Conservation (phyloP, 306 rosid species). For the Ammopiptanthus mongolicus region DNA sequence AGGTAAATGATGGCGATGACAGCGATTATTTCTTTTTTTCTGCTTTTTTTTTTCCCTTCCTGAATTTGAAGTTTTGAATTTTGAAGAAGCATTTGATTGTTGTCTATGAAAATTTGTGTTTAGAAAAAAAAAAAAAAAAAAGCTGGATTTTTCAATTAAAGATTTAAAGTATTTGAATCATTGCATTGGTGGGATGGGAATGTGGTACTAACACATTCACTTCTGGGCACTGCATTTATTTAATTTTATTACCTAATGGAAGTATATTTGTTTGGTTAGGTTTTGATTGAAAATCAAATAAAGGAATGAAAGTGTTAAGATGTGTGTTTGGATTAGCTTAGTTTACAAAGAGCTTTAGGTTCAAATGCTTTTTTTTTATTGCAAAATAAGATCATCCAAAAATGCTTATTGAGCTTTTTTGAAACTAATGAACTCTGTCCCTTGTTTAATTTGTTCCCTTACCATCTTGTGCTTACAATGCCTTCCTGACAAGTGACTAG, state of each 20-base stretch:
- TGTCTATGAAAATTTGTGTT: background rate
- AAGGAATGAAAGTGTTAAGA: background rate
- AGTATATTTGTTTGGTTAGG: background rate
- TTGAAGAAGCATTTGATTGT: background rate
- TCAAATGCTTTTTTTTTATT: too few species aligned
- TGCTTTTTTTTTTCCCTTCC: background rate
- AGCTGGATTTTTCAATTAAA: background rate
- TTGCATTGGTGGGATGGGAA: slow-evolving; percentile 8
- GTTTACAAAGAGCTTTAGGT: background rate
- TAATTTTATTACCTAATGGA: background rate
- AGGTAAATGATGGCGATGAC: slow-evolving; percentile 35
- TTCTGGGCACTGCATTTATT: background rate
- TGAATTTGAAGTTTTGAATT: background rate
- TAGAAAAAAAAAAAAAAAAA: background rate
- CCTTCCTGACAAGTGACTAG: background rate
- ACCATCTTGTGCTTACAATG: background rate
- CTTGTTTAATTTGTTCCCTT: background rate
- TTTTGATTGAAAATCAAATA: slow-evolving; percentile 9
- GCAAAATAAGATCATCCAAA: background rate
- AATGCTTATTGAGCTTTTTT: background rate
- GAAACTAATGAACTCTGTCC: background rate
- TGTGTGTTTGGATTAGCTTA: background rate
- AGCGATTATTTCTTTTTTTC: background rate
- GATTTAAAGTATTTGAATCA: background rate
- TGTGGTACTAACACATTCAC: background rate